A percentile compares a stretch with the other conserved stretches of the same genome.
These are phyloP conservation scores for Bassia scoparia DNA, from an alignment of 148 eudicot genomes.

Conservation along the genomic window DNA sequence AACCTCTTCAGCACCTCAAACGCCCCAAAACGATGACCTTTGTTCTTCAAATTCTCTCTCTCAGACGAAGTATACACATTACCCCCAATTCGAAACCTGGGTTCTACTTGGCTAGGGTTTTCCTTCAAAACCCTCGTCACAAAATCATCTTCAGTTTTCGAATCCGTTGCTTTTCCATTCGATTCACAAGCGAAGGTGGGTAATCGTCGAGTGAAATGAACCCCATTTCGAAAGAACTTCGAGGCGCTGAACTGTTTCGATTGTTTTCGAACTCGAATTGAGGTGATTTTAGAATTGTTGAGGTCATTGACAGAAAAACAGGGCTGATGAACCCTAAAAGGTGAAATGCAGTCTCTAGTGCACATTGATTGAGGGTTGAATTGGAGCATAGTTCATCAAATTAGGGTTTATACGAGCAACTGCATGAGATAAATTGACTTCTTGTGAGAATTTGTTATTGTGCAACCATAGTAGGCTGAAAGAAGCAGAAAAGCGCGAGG, in stretches of 20 bases:
- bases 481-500: background rate
- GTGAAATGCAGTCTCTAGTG: conserved; percentile 19
- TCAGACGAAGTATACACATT: conserved; percentile 61
- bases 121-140: conserved; percentile 73
- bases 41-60: conserved; percentile 39
- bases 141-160: conserved; percentile 60
- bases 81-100: conserved; percentile 50
- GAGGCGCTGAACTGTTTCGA: conserved; percentile 6
- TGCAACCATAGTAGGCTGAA: conserved; percentile 7
- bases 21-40: conserved; percentile 26
- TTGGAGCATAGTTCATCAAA: background rate
- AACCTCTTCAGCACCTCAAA: conserved; percentile 42
- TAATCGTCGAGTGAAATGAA: conserved; percentile 21
- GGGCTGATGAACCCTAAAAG: conserved; percentile 39
- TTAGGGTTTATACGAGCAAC: conserved; percentile 20
- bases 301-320: conserved; percentile 17
- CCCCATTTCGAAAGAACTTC: conserved; percentile 6
- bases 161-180: background rate
- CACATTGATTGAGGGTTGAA: conserved; percentile 22
- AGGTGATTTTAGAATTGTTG: conserved; percentile 16
- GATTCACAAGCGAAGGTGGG: conserved; percentile 30
- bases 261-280: conserved; percentile 25
- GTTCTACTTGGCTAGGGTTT: conserved; percentile 90
- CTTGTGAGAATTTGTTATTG: too few relatives aligned
- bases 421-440: background rate